Evolutionary conservation across 257 asterid species (phyloP), one percentile per base, ranked within the genome.

Genomic region (Przewalskia tangutica): DNA sequence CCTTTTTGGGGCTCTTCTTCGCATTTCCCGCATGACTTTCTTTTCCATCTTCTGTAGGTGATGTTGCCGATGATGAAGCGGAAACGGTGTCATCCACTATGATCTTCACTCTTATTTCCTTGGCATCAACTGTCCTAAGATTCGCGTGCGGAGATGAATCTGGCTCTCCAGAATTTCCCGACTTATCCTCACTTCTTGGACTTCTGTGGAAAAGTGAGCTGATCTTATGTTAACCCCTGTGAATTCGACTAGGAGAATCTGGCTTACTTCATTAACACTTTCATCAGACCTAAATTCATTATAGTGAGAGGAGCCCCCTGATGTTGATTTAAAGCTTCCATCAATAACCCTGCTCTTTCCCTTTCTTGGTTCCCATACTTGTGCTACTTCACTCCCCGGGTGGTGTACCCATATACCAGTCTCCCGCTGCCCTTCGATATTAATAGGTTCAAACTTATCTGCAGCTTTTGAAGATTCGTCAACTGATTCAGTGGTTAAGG

Each of bases 321-420:
- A 82, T 34, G 56, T 67, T 55, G 89, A 84, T 80, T 87, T 93
- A 46, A 80, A 62, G 67, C 84, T 88, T 62, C 91, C 86, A 38
- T 87, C 90, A 11, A 85, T 44, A 67, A 50, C 83, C 86, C 90
- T 90, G 77, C 66, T 83, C 84, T 86, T 95, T 66, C 96, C 97
- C 86, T 90, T 95, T 86, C 97, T 91, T 77, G 94, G 91, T 88
- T 93, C 97, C 99, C 99, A 95, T 27, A 87, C 89, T 85, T 87
- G 97, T 36, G 90, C 86, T 32, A 90, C 92, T 82, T 95, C 99
- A 87, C 93, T 91, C 75, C 99, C 99, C 2, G 99, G 99, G 53
- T 82, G 97, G 86, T 92, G 98, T 84, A 96, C 92, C 98, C 98
- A 94, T 77, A 94, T 82, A 83, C 99, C 97, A 2, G 97, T 94